Evolutionary conservation across 805 yeast species (phyloP), one percentile per base, ranked within the genome.

Genomic region (Metschnikowia continentalis): DNA sequence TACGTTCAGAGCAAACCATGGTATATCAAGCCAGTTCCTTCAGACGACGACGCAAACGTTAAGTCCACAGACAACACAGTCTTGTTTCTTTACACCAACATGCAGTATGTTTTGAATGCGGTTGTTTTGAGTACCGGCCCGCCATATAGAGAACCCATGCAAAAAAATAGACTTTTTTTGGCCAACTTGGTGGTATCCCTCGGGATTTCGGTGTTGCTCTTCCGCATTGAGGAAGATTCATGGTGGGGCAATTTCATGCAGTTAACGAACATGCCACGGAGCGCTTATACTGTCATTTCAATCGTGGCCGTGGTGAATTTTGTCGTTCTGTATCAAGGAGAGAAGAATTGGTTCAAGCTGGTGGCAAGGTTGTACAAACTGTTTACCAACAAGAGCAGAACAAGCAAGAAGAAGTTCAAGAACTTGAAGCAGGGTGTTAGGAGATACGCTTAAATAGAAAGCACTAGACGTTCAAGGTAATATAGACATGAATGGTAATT

Each of bases 31-130:
- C 96, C 97, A 0, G 67, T 85, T 19, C 90, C 92, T 2, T 96
- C 91, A 2, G 87, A 88, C 36, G 85, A 82, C 49, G 68, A 64
- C 43, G 86, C 83, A 55, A 83, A 83, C 2, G 96, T 94, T 10
- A 79, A 85, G 61, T 85, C 94, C 30, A 82, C 96, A 0, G 99
- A 94, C 64, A 94, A 95, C 66, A 90, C 98, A 0, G 82, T 86
- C 0, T 70, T 94, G 51, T 94, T 94, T 67, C 78, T 83, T 44
- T 83, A 80, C 60, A 80, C 96, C 3, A 89, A 90, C 62, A 87
- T 88, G 72, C 98, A 94, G 72, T 94, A 94, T 67, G 86, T 95
- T 45, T 70, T 90, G 50, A 78, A 83, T 49, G 97, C 97, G 0
- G 70, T 89, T 32, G 81, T 90, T n/a, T 72, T 94, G 52, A 87